These are phyloP conservation scores for Colletotrichum noveboracense DNA, from an alignment of 2,329 filamentous ascomycete genomes.

Conservation along the genomic window DNA sequence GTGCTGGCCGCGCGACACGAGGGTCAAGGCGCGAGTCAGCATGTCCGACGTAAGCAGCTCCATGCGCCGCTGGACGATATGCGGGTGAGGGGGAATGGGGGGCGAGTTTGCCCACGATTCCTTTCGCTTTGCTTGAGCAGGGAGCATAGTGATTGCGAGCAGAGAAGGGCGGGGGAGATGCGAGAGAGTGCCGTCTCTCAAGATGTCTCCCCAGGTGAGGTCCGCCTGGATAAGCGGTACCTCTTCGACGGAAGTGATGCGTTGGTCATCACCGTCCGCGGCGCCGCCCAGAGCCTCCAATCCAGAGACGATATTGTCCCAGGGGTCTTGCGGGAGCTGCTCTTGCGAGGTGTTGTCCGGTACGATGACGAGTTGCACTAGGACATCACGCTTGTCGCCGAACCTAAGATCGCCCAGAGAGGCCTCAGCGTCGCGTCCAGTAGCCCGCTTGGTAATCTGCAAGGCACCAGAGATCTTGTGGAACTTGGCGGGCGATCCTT, in stretches of 20 bases:
- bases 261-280: slow-evolving; percentile 83
- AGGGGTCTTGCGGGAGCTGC: slow-evolving; percentile 87
- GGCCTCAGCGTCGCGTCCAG: slow-evolving; percentile 92
- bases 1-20: slow-evolving; percentile 90
- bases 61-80: slow-evolving; percentile 96
- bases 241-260: slow-evolving; percentile 87
- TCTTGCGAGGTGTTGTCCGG: slow-evolving; percentile 86
- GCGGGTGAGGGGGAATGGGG: slow-evolving; percentile 92
- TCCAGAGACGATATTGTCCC: slow-evolving; percentile 96
- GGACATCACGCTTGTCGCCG: slow-evolving; percentile 90
- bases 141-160: slow-evolving; percentile 94
- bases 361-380: slow-evolving; percentile 91
- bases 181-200: slow-evolving; percentile 84
- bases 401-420: slow-evolving; percentile 91
- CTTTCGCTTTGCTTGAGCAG: slow-evolving; percentile 65
- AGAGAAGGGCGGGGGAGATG: slow-evolving; percentile 90
- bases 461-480: slow-evolving; percentile 97
- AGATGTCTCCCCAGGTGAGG: slow-evolving; percentile 89
- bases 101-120: slow-evolving; percentile 71
- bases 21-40: slow-evolving; percentile 88
- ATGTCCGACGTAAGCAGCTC: slow-evolving; percentile 97
- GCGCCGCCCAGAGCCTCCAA: slow-evolving; percentile 91
- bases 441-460: slow-evolving; percentile 95
- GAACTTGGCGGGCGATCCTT: slow-evolving; percentile 97
- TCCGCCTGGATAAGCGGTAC: slow-evolving; percentile 95